Percentiles rank a stretch among this genome's conserved stretches.
Evolutionary conservation across 1,284 basidiomycete species (phyloP).

Genomic region (Heterobasidion occidentale): DNA sequence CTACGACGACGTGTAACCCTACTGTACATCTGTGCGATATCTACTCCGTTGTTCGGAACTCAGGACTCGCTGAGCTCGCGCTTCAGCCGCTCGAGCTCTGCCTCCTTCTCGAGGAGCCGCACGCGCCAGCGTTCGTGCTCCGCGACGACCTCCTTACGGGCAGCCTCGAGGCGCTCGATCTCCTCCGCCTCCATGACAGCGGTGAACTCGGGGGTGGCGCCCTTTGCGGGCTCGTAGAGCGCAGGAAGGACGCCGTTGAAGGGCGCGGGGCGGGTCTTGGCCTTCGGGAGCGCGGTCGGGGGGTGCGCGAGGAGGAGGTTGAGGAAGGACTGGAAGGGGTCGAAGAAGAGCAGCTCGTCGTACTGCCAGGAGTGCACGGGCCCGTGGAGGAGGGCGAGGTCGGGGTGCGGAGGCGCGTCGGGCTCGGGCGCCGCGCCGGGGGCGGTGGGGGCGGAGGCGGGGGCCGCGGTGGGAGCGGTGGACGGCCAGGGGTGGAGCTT

Average conservation of each 20-base stretch:
- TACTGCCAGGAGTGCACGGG: slow-evolving; percentile 99
- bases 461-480: slow-evolving; percentile 83
- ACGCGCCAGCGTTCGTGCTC: slow-evolving; percentile 57
- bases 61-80: slow-evolving; percentile 31
- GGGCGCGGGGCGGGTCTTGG: slow-evolving; percentile 55
- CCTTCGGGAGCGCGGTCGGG: slow-evolving; percentile 74
- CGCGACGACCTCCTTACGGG: slow-evolving; percentile 57
- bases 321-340: slow-evolving; percentile 88
- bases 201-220: slow-evolving; percentile 69
- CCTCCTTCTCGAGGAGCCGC: slow-evolving; percentile 66
- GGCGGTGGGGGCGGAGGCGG: slow-evolving; percentile 96
- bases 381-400: slow-evolving; percentile 54
- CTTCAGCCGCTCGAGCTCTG: slow-evolving; percentile 57
- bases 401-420: slow-evolving; percentile 54
- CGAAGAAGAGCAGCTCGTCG: slow-evolving; percentile 95
- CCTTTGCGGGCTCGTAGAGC: slow-evolving; percentile 55
- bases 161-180: slow-evolving; percentile 71
- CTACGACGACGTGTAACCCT: no score
- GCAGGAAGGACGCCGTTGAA: slow-evolving; percentile 60
- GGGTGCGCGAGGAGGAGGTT: slow-evolving; percentile 76
- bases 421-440: slow-evolving; percentile 46
- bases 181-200: slow-evolving; percentile 83
- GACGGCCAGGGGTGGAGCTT: slow-evolving; percentile 96
- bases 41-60: neutral
- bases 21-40: neutral